Evolutionary conservation across 1,284 basidiomycete species (phyloP).

Genomic region (Polyporus tsugae): DNA sequence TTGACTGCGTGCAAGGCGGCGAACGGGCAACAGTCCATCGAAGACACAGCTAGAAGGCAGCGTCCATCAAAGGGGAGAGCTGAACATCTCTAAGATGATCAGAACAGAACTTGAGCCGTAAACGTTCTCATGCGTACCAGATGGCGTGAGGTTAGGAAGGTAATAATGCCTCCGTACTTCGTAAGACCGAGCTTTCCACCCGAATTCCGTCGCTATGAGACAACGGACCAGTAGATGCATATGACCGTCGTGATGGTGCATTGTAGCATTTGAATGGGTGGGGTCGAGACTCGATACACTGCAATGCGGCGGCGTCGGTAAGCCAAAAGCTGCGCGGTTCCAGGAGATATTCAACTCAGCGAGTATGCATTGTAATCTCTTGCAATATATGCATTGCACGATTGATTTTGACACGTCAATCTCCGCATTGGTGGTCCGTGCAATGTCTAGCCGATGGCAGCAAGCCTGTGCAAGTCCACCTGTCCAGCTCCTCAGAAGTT

Average conservation of each 20-base stretch:
- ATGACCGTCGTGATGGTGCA: background rate
- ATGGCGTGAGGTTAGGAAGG: background rate
- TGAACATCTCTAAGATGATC: background rate
- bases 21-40: background rate
- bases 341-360: background rate
- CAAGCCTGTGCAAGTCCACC: background rate
- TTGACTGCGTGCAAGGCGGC: background rate
- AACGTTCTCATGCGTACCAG: slow-evolving; percentile 1
- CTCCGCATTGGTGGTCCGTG: background rate
- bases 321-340: background rate
- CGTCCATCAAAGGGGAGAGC: background rate
- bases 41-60: background rate
- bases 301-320: background rate
- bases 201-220: slow-evolving; percentile 4
- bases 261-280: background rate
- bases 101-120: background rate
- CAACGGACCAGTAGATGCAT: background rate
- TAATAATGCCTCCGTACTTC: background rate
- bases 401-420: background rate
- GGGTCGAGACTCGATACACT: background rate
- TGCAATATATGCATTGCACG: background rate
- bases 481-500: no score
- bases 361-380: background rate
- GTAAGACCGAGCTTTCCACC: background rate
- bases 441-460: background rate